A percentile compares a stretch with the other conserved stretches of the same genome.
These are phyloP conservation scores for Lagerstroemia speciosa DNA, from an alignment of 345 rosid species.

Conservation along the genomic window DNA sequence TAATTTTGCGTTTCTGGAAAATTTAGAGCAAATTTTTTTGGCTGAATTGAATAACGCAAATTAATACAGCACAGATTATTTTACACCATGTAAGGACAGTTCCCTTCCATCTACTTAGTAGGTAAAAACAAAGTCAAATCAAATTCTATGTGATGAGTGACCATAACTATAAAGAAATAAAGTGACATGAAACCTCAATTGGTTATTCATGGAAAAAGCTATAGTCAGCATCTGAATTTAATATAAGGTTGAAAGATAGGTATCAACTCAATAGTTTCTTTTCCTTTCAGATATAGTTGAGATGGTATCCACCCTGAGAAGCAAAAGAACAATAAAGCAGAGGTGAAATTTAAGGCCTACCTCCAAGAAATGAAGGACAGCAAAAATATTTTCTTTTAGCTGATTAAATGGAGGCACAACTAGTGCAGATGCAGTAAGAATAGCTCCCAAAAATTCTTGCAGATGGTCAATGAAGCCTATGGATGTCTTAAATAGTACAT, in stretches of 20 bases:
- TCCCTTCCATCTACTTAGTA: no score
- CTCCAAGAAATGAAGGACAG: slow-evolving; percentile 57
- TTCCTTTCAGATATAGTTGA: not conserved
- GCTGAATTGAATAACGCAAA: not conserved
- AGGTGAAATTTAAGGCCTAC: slow-evolving; percentile 24
- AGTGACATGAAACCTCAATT: not conserved
- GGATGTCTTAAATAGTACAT: slow-evolving; percentile 70
- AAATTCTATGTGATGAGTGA: no score
- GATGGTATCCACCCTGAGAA: not conserved
- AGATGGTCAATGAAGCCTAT: slow-evolving; percentile 86
- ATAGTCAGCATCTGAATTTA: not conserved
- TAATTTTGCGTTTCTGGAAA: not conserved
- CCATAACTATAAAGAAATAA: not conserved
- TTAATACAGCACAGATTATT: not conserved
- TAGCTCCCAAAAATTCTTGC: slow-evolving; percentile 78
- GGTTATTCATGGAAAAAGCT: not conserved
- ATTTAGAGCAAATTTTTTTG: no score
- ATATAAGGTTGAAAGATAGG: not conserved
- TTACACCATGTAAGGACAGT: no score
- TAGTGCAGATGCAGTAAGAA: slow-evolving; percentile 55
- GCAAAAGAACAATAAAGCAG: not conserved
- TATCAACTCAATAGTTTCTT: not conserved
- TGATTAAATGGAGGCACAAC: slow-evolving; percentile 55
- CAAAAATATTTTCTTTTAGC: slow-evolving; percentile 37
- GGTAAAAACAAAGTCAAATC: no score